Evolutionary conservation across 2,329 filamentous ascomycete species (phyloP), one percentile per base, ranked within the genome.

Genomic region (Parascedosporium putredinis): DNA sequence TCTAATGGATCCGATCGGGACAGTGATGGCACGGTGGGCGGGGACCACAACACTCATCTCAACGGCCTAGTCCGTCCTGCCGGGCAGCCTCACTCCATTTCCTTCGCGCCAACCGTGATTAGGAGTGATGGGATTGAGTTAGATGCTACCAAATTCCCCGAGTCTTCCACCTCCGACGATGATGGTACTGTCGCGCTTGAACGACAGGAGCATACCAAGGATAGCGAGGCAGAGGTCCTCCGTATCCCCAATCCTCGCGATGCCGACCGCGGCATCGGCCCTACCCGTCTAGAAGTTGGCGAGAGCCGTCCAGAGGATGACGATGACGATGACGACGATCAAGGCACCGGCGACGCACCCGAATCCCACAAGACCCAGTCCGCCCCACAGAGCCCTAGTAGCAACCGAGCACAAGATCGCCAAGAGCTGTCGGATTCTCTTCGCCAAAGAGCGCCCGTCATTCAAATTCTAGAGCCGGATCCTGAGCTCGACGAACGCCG

Each of bases 241-340:
- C 84, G 88, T 36, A 97, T 98, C 58, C 93, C 93, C 0, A 90
- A 90, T 18, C 93, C 93, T 1, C 76, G 90, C 57, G 93, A 97
- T 60, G 90, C 85, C 45, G 93, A 98, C 58, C 79, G 81, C 47
- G 93, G 91, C 23, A 75, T 88, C 53, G 72, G 82, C 8, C 90
- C 90, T 2, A 70, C 72, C 50, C 69, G 73, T 25, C 64, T 81
- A 2, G 47, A 49, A 16, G n/a, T 25, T n/a, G 48, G 29, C 10
- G 48, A 50, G 18, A 29, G 31, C 3, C 64, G 68, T 25, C 57
- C 62, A 2, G 65, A 70, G n/a, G 58, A 60, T n/a, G 61, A 63
- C 27, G 64, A 64, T 38, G 59, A 62, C 25, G 55, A 54, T 47
- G 65, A 63, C 47, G 62, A 62, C 16, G 52, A 48, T 25, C 22